Evolutionary conservation across 768 basidiomycete genomes (phyloP), one percentile per base, ranked within the genome.

Genomic region (Cubamyces lactineus): DNA sequence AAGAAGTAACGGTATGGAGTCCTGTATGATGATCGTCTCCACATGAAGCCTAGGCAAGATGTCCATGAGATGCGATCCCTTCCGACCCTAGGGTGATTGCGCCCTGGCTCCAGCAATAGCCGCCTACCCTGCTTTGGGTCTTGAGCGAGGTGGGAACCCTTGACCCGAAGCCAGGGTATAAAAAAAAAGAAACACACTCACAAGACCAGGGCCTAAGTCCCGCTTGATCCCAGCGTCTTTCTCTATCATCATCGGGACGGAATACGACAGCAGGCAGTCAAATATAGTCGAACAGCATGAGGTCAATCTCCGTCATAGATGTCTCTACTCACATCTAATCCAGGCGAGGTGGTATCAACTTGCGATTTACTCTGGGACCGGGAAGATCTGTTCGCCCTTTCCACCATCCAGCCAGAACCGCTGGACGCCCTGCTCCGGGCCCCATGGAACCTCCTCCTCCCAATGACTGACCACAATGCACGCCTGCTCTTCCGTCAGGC

Each of bases 371-470:
- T 39, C 17, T 19, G n/a, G 12, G 19, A 24, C 45, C 28, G 52
- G 50, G 40, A 21, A 60, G 19, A 69, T 63, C 47, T 61, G 58
- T 48, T 49, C 2, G 9, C 68, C 70, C 40, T 30, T 49, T 13
- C 80, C 79, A 5, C 72, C 66, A n/a, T 77, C 73, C 41, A 82
- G 62, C 54, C 57, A 69, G 48, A 76, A 76, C 49, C 61, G 68
- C 69, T 69, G 78, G 46, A 89, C 69, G 0, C 86, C 84, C 53
- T 87, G 86, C 15, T 77, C 78, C 0, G 66, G 71, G 0, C 75
- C 79, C 93, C 94, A 96, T 2, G 95, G 95, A 17, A 95, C 86
- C 75, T 98, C 95, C 40, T 90, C 89, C 65, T 92, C 90, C 86
- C 92, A 94, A 76, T 96, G 95, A 41, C 88, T 93, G 57, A 98